Base-by-base conservation (phyloP, 1,139 yeast genomes). In the Wickerhamomyces sp. region DNA sequence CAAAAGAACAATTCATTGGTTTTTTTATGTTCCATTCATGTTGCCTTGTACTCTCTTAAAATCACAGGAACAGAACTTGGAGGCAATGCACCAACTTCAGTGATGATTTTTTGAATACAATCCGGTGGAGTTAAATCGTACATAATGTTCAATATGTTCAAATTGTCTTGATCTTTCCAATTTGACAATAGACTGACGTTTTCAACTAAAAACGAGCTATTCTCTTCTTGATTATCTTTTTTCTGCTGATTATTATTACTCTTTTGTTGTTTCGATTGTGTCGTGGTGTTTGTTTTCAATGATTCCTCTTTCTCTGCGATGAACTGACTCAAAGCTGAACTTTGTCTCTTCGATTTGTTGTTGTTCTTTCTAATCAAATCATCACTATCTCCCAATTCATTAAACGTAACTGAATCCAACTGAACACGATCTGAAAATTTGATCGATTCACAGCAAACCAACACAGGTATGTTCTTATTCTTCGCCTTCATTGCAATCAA, bases 41-140 rank as follows among this genome's bases (percentile, higher is more conserved):
- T 32, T 10, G 44, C 37, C 28, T 86, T 86, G 61, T 91, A 91
- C 59, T 91, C 98, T 61, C 97, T 76, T 51, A 91, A 69, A 42
- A 91, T 87, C 29, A 91, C 97, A 21, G 98, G 98, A 41, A 91
- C 97, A 2, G 97, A 87, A 8, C 95, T 85, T 29, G 98, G 95
- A 6, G 98, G 98, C 47, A 93, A 70, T 5, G 95, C 87, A 17
- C 99, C 99, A 44, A 89, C 76, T 57, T 91, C 99, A 2, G 98
- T 91, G 34, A 93, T 86, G 40, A 93, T 89, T 65, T 93, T 91
- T 58, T 89, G 88, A 51, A 91, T 87, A 51, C 85, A 86, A 47
- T 81, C 88, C 15, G 96, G 95, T 24, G 96, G 97, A 2, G 97
- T 89, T 50, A 91, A 72, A 60, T 91, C 99, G 59, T 87, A 93